These are phyloP conservation scores for Colletotrichum sp. DNA, from an alignment of 2,329 filamentous ascomycete species.

Conservation along the genomic window DNA sequence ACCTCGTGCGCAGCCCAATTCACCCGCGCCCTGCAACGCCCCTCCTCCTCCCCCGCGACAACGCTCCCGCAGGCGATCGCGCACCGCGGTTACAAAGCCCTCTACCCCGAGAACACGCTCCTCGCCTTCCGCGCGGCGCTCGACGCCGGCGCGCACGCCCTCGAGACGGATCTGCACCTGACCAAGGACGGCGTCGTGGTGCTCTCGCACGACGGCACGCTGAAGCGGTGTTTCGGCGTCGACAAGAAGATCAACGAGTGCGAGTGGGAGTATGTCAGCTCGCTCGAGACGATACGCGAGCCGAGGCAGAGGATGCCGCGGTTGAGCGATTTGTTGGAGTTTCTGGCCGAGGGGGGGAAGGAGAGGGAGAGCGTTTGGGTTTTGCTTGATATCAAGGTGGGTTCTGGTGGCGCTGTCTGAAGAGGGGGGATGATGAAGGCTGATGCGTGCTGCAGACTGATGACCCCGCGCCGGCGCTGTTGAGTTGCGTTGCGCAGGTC, in stretches of 20 bases:
- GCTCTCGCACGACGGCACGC: slow-evolving; percentile 78
- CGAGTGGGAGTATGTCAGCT: slow-evolving; percentile 75
- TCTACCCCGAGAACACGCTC: slow-evolving; percentile 87
- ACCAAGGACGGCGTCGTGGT: slow-evolving; percentile 85
- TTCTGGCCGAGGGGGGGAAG: slow-evolving; percentile 66
- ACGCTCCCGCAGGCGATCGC: slow-evolving; percentile 75
- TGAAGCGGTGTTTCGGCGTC: slow-evolving; percentile 84
- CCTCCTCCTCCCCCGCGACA: not conserved
- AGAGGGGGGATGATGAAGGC: not conserved
- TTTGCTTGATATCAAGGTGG: slow-evolving; percentile 86
- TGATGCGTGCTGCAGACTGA: slow-evolving; percentile 56
- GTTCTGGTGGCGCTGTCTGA: not conserved
- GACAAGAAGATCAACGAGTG: slow-evolving; percentile 75
- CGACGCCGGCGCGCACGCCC: slow-evolving; percentile 74
- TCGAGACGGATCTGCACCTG: slow-evolving; percentile 90
- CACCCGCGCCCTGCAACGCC: slow-evolving; percentile 33
- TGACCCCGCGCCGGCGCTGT: slow-evolving; percentile 73
- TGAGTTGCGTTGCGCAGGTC: slow-evolving; percentile 69
- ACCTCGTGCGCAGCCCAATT: slow-evolving; percentile 31
- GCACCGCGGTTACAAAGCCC: slow-evolving; percentile 79
- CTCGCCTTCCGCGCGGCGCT: slow-evolving; percentile 77
- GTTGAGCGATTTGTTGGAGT: slow-evolving; percentile 75
- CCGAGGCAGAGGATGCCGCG: slow-evolving; percentile 77
- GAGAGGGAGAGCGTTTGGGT: slow-evolving; percentile 77
- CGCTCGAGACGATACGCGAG: slow-evolving; percentile 68